phyloP scores from a whole-genome alignment of 2,329 filamentous ascomycete genomes.

The Lizonia empirigonia region DNA sequence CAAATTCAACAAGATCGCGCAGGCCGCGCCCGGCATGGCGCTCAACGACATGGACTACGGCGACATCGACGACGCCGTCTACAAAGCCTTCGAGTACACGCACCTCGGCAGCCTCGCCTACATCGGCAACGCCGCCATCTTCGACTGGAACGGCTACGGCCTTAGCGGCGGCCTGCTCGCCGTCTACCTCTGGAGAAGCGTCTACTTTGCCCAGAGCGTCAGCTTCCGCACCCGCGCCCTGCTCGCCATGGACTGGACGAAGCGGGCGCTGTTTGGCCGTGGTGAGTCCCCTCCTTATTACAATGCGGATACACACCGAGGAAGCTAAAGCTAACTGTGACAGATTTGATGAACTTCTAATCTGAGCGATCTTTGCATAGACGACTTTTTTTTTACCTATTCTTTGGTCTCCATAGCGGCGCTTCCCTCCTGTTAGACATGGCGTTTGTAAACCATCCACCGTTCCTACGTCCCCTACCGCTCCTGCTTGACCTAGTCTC shows the following conservation, averaged over 20 bases:
- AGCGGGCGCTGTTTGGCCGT: conserved; percentile 91
- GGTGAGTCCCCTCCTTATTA: no score
- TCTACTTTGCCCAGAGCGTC: conserved; percentile 98
- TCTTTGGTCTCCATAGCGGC: conserved; percentile 2
- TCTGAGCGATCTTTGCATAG: conserved; percentile 6
- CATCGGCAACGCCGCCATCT: conserved; percentile 93
- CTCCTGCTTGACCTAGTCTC: background rate
- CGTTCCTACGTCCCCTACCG: background rate
- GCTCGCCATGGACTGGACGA: conserved; percentile 98
- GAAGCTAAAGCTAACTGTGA: conserved; percentile 4
- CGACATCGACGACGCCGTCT: conserved; percentile 88
- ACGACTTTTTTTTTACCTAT: conserved; percentile 7
- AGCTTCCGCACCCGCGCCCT: conserved; percentile 86
- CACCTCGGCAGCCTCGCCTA: conserved; percentile 94
- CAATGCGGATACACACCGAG: no score
- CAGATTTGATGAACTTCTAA: conserved; percentile 45
- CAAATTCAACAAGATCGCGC: conserved; percentile 91
- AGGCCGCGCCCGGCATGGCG: conserved; percentile 73
- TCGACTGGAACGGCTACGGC: conserved; percentile 82
- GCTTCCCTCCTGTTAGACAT: conserved; percentile 1
- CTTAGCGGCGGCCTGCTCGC: conserved; percentile 85
- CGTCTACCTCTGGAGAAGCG: conserved; percentile 93
- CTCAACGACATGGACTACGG: conserved; percentile 85
- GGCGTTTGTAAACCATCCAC: conserved; percentile 6
- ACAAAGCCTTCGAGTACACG: conserved; percentile 92